phyloP scores from a whole-genome alignment of 148 eudicot species.

The Talinum fruticosum region DNA sequence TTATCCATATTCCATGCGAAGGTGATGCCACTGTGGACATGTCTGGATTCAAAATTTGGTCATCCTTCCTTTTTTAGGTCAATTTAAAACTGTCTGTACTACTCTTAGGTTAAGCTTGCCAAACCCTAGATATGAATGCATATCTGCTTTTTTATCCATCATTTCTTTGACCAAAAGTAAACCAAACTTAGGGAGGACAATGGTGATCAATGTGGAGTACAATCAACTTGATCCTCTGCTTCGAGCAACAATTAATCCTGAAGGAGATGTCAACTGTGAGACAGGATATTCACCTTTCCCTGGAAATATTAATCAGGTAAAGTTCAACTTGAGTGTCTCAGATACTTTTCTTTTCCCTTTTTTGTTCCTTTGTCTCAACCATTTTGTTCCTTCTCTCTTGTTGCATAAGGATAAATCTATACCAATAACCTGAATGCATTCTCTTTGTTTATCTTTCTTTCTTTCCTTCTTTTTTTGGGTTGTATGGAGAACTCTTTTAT shows the following conservation, averaged over 20 bases:
- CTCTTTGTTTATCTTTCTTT: background rate
- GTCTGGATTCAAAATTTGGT: background rate
- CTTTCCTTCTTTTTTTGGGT: no score
- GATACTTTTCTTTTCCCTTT: background rate
- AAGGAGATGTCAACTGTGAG: conserved; percentile 90
- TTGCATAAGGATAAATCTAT: background rate
- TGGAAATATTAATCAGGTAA: conserved; percentile 96
- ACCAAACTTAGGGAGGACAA: conserved; percentile 62
- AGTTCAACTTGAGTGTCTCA: conserved; percentile 8
- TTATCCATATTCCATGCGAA: background rate
- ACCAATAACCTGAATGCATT: background rate
- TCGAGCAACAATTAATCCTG: conserved; percentile 81
- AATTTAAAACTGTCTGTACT: background rate
- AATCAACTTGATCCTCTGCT: conserved; percentile 98
- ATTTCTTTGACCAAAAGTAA: conserved; percentile 10
- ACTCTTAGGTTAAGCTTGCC: background rate
- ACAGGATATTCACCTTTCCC: conserved; percentile 98
- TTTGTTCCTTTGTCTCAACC: background rate
- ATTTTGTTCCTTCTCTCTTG: background rate
- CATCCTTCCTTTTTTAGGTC: background rate
- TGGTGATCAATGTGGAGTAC: conserved; percentile 99
- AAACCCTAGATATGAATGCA: background rate
- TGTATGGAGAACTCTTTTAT: no score
- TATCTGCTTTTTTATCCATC: background rate
- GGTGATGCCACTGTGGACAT: background rate